Conservation (phyloP, 2,329 filamentous ascomycete genomes). For the Cytospora chrysosperma region DNA sequence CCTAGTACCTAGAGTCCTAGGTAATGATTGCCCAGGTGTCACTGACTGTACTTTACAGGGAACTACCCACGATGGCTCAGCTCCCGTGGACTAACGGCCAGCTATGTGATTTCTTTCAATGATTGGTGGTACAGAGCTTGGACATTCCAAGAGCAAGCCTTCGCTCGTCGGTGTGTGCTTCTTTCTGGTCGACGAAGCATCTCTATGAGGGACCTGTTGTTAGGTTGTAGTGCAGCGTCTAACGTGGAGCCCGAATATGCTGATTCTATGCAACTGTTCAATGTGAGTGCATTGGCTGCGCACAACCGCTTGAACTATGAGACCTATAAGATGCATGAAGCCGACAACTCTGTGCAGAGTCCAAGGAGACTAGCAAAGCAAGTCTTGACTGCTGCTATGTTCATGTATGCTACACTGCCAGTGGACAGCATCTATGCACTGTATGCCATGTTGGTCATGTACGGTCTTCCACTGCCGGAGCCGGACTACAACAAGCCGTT, state of each 20-base stretch:
- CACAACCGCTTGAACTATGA: background rate
- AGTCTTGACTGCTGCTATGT: background rate
- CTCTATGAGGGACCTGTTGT: background rate
- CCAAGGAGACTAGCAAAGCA: background rate
- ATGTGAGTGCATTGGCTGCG: too few species aligned
- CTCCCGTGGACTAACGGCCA: background rate
- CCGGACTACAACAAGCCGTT: background rate
- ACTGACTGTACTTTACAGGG: accelerated
- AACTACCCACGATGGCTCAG: accelerated
- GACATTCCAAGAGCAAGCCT: constrained; percentile 1
- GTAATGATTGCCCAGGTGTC: too few species aligned
- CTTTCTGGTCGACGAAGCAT: background rate
- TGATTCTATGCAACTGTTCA: too few species aligned
- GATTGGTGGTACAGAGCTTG: background rate
- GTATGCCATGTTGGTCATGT: background rate
- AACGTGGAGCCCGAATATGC: too few species aligned
- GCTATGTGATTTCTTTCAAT: background rate
- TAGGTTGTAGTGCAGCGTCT: too few species aligned
- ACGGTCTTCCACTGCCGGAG: background rate
- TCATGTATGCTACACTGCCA: background rate
- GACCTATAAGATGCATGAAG: background rate
- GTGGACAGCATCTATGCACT: constrained; percentile 1
- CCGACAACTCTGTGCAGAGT: background rate
- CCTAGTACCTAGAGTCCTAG: background rate
- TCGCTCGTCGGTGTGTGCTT: background rate